Conservation (phyloP, 1,139 yeast genomes). For the Hansenula sp. region DNA sequence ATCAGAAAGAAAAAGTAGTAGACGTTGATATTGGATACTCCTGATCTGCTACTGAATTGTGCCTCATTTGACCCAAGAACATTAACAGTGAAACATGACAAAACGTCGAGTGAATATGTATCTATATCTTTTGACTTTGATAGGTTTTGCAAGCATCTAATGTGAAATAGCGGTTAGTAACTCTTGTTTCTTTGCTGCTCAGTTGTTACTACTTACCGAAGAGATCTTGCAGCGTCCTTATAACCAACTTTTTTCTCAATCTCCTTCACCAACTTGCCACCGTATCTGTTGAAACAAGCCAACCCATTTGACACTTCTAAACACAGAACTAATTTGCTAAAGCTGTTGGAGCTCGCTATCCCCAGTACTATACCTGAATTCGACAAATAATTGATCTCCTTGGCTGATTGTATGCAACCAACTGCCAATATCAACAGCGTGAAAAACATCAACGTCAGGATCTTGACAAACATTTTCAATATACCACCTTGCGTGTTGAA, state of each 20-base stretch:
- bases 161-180: too few species aligned
- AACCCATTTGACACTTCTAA: conserved; percentile 15
- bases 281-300: conserved; percentile 16
- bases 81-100: neutral
- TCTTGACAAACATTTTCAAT: too few species aligned
- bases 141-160: neutral
- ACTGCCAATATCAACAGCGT: too few species aligned
- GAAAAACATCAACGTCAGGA: too few species aligned
- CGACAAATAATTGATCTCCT: neutral
- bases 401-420: neutral
- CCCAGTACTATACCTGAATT: neutral
- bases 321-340: conserved; percentile 19
- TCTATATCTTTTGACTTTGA: neutral
- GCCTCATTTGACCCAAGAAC: neutral
- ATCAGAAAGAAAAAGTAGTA: too few species aligned
- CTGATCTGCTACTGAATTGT: too few species aligned
- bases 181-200: too few species aligned
- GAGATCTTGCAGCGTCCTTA: neutral
- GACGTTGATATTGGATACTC: too few species aligned
- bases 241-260: neutral
- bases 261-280: conserved; percentile 12
- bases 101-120: neutral
- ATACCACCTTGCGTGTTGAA: too few species aligned
- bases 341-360: conserved; percentile 2
- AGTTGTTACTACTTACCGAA: neutral